phyloP scores from a whole-genome alignment of 139 green algal genomes.

The Chlamydomonas sp. region DNA sequence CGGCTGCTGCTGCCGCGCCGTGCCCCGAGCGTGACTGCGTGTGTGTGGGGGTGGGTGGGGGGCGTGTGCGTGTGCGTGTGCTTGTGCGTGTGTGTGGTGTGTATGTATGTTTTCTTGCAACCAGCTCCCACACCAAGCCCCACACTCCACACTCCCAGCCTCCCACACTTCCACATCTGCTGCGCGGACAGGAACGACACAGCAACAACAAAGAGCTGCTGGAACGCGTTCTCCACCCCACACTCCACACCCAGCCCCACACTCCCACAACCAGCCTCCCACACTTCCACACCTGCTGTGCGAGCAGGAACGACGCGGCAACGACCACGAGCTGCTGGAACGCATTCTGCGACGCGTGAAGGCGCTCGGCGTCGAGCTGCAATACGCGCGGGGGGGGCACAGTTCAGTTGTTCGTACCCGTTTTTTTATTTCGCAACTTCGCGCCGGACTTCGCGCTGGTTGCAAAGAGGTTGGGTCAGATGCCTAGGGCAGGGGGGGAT shows the following conservation, averaged over 20 bases:
- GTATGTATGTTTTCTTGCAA: too few species aligned
- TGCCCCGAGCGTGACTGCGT: background rate
- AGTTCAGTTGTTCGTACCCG: too few species aligned
- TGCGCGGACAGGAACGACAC: constrained; percentile 46
- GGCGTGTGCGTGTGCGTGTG: background rate
- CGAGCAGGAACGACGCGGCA: constrained; percentile 44
- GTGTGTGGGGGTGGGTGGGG: too few species aligned
- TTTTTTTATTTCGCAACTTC: too few species aligned
- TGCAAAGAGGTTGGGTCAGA: too few species aligned
- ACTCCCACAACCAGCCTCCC: constrained; percentile 41
- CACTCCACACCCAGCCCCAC: too few species aligned
- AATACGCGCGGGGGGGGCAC: too few species aligned
- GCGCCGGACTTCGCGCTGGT: too few species aligned
- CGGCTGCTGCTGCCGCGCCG: background rate
- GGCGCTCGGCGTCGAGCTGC: constrained; percentile 41
- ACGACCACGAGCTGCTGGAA: constrained; percentile 69
- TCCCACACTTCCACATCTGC: constrained; percentile 23
- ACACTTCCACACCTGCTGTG: constrained; percentile 25
- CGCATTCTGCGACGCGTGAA: constrained; percentile 59
- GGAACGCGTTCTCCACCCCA: constrained; percentile 59
- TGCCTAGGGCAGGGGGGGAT: constrained; percentile 50
- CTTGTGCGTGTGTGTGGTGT: too few species aligned
- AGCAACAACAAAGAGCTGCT: constrained; percentile 59
- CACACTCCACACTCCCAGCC: too few species aligned
- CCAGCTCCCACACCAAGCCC: too few species aligned